Conservation (phyloP, 805 yeast species). For the Hanseniaspora mollemarum region DNA sequence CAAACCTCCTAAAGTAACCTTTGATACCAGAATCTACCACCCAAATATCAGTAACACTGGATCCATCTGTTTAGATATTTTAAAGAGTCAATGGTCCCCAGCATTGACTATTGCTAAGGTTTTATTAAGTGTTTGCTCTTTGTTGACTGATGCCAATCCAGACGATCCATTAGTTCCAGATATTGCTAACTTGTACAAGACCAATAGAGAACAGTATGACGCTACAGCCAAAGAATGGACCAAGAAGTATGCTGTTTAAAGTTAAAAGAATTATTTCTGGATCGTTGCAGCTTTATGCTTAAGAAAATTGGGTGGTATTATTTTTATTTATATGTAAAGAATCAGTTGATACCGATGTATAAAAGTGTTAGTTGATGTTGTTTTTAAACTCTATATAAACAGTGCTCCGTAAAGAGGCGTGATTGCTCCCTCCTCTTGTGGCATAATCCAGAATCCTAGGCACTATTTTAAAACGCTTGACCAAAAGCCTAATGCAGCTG, state of each 20-base stretch:
- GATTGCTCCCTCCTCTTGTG: too few relatives aligned
- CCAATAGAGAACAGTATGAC: constrained; percentile 86
- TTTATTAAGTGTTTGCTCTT: constrained; percentile 82
- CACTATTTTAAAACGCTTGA: too few relatives aligned
- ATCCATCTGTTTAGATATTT: constrained; percentile 88
- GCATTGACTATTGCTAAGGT: constrained; percentile 95
- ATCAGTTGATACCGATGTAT: too few relatives aligned
- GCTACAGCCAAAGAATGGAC: constrained; percentile 98
- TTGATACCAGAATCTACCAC: constrained; percentile 92
- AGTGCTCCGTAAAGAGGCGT: too few relatives aligned
- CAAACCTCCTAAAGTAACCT: constrained; percentile 90
- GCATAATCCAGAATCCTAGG: too few relatives aligned
- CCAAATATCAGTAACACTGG: constrained; percentile 96
- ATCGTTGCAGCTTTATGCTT: too few relatives aligned
- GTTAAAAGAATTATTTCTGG: too few relatives aligned
- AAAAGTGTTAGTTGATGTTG: too few relatives aligned
- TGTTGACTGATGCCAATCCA: constrained; percentile 95
- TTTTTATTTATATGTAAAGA: too few relatives aligned
- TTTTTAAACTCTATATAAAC: too few relatives aligned
- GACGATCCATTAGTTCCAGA: constrained; percentile 99
- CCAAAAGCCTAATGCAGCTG: too few relatives aligned
- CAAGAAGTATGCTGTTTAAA: constrained; percentile 83
- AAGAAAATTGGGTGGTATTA: too few relatives aligned
- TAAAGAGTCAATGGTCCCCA: constrained; percentile 98
- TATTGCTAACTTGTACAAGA: constrained; percentile 91